phyloP scores from a whole-genome alignment of 1,284 basidiomycete species.

The Leucoagaricus sp. region DNA sequence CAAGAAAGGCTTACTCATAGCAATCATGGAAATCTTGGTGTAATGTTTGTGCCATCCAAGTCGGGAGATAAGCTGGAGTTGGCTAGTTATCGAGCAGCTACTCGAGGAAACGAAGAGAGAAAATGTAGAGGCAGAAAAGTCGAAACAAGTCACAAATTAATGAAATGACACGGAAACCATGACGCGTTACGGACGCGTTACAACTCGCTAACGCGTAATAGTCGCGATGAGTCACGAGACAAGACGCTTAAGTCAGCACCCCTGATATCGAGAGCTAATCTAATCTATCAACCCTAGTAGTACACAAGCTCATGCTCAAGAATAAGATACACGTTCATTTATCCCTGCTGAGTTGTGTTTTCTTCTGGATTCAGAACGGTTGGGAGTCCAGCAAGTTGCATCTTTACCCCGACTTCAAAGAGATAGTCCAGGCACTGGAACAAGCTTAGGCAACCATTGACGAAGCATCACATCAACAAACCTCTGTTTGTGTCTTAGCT shows the following conservation, averaged over 20 bases:
- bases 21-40: neutral
- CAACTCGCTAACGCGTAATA: too few species aligned
- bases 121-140: too few species aligned
- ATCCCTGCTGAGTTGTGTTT: neutral
- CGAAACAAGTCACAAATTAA: too few species aligned
- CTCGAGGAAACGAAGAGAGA: too few species aligned
- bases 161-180: too few species aligned
- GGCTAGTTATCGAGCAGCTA: too few species aligned
- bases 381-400: conserved; percentile 62
- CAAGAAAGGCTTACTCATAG: neutral
- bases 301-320: too few species aligned
- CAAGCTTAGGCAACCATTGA: conserved; percentile 6
- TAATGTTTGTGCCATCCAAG: neutral
- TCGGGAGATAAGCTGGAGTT: neutral
- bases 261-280: too few species aligned
- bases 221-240: too few species aligned
- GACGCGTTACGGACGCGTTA: too few species aligned
- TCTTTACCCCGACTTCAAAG: conserved; percentile 83
- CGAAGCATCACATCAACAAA: conserved; percentile 23
- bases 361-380: conserved; percentile 36
- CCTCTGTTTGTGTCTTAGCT: conserved; percentile 87
- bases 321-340: neutral
- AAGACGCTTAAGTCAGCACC: too few species aligned
- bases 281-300: too few species aligned
- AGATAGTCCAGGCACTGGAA: conserved; percentile 81